Evolutionary conservation across 2,329 filamentous ascomycete genomes (phyloP).

Genomic region (Fusarium guadeloupense): DNA sequence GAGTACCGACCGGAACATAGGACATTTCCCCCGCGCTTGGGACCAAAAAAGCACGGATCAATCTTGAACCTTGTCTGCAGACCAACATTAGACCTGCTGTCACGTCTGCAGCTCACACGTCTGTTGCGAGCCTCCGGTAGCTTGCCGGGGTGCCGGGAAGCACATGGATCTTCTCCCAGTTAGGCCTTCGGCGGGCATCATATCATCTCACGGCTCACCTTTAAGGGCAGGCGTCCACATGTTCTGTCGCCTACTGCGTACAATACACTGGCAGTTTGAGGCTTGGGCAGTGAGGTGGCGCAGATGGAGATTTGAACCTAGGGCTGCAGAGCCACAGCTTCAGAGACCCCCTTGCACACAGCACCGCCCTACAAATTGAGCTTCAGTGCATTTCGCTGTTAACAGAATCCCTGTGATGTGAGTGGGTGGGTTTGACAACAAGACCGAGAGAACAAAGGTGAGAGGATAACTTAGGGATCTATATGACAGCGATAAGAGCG

Average conservation of each 20-base stretch:
- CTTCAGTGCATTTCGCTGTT: not conserved
- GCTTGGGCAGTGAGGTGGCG: no score
- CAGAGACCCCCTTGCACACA: not conserved
- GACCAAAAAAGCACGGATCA: not conserved
- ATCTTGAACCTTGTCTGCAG: not conserved
- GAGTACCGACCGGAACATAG: not conserved
- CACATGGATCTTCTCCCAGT: not conserved
- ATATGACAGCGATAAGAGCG: not conserved
- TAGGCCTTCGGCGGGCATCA: not conserved
- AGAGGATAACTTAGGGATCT: not conserved
- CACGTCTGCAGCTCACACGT: no score
- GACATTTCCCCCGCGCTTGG: not conserved
- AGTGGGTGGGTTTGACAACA: no score
- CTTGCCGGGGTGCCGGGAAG: not conserved
- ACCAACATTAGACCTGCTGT: no score
- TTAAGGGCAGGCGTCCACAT: not conserved
- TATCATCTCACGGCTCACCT: not conserved
- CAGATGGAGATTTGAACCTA: no score
- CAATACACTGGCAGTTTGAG: no score
- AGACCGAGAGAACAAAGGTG: not conserved
- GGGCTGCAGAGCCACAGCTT: not conserved
- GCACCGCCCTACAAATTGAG: slow-evolving; percentile 7
- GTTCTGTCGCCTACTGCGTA: no score
- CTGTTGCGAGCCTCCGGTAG: not conserved
- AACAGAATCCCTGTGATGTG: not conserved